These are phyloP conservation scores for Amesomyces nigricolor DNA, from an alignment of 2,329 filamentous ascomycete genomes.

Conservation along the genomic window DNA sequence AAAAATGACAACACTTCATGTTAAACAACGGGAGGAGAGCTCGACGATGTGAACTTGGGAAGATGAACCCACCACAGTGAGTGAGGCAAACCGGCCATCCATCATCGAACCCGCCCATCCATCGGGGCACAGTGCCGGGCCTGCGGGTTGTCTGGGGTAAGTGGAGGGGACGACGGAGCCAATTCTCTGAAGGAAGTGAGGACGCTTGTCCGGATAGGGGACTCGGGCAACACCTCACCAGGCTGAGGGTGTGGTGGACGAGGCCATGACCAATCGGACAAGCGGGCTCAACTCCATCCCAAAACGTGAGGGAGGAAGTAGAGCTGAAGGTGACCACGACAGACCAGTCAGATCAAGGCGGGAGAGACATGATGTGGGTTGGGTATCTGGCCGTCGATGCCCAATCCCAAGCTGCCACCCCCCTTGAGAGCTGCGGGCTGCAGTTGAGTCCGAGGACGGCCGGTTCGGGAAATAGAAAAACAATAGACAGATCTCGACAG, in stretches of 20 bases:
- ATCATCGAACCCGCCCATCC: too few species aligned
- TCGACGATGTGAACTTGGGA: too few species aligned
- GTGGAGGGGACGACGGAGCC: too few species aligned
- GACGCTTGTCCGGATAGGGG: neutral
- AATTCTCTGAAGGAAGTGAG: too few species aligned
- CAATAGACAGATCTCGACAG: neutral
- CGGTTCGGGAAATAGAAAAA: neutral
- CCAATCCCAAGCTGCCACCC: slow-evolving; percentile 13
- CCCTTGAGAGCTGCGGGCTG: neutral
- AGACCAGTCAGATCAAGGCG: neutral
- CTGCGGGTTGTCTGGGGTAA: too few species aligned
- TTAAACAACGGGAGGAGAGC: too few species aligned
- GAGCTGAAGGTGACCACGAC: slow-evolving; percentile 1
- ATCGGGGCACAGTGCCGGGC: too few species aligned
- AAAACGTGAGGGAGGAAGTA: neutral
- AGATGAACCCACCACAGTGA: too few species aligned
- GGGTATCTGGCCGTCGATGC: slow-evolving; percentile 13
- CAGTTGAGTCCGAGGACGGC: neutral
- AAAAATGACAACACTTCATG: too few species aligned
- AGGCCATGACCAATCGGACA: neutral
- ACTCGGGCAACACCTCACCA: neutral
- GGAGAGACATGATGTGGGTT: neutral
- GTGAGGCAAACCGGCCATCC: too few species aligned
- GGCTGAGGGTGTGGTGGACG: neutral
- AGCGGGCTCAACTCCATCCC: neutral